These are phyloP conservation scores for Rubus parviflorus DNA, from an alignment of 306 rosid species.

Conservation along the genomic window DNA sequence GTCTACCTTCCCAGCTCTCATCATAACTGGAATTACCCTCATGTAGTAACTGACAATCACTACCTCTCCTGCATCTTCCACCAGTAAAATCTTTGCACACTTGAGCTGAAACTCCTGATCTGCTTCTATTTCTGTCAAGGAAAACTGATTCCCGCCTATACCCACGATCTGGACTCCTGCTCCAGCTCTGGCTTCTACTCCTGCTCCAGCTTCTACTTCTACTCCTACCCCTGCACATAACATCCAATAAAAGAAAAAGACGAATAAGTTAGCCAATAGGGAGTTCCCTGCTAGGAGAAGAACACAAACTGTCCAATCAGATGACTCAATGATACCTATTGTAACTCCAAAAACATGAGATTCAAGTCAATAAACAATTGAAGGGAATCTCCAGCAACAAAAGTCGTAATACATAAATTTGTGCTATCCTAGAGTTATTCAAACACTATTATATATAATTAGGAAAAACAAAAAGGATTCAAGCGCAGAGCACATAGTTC, in stretches of 20 bases:
- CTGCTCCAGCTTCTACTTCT: conserved; percentile 36
- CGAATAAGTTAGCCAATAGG: conserved; percentile 32
- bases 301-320: not conserved
- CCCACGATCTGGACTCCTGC: conserved; percentile 59
- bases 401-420: not conserved
- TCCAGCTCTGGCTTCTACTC: conserved; percentile 47
- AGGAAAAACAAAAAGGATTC: not conserved
- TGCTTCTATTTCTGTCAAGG: conserved; percentile 64
- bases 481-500: not conserved
- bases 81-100: conserved; percentile 72
- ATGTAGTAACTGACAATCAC: conserved; percentile 71
- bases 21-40: conserved; percentile 59
- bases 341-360: not conserved
- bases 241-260: conserved; percentile 23
- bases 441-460: not conserved
- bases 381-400: not conserved
- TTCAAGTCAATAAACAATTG: conserved; percentile 9
- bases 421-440: not conserved
- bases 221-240: conserved; percentile 31
- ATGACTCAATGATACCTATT: not conserved
- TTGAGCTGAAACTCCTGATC: conserved; percentile 57
- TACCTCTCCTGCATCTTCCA: conserved; percentile 93
- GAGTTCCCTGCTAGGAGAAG: not conserved
- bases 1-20: conserved; percentile 73
- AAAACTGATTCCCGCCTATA: conserved; percentile 63